Conservation (phyloP, 495 filamentous ascomycete genomes). For the Xylaria bambusicola region DNA sequence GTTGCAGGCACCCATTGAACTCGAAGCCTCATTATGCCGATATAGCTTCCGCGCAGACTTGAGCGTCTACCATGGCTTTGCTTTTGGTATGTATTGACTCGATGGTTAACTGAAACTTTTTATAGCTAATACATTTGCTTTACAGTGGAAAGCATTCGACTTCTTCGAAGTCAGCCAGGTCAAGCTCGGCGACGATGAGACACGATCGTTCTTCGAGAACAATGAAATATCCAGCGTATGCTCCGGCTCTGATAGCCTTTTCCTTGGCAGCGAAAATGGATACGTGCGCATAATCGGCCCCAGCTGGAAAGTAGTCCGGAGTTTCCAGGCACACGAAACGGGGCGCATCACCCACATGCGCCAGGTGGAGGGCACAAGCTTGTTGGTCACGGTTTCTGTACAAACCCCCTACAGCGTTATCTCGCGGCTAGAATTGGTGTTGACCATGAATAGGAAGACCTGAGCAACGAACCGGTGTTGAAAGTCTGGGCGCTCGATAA, state of each 20-base stretch:
- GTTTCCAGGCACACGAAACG: constrained; percentile 80
- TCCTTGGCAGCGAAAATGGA: constrained; percentile 83
- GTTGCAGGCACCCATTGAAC: constrained; percentile 9
- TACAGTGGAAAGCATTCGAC: constrained; percentile 98
- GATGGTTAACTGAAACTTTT: not conserved
- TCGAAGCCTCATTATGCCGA: constrained; percentile 13
- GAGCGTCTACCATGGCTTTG: constrained; percentile 32
- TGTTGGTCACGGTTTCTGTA: constrained; percentile 80
- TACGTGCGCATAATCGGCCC: constrained; percentile 82
- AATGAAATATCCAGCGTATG: constrained; percentile 62
- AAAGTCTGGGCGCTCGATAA: constrained; percentile 98
- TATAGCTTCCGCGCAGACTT: constrained; percentile 23
- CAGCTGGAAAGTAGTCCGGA: constrained; percentile 81
- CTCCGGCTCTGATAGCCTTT: constrained; percentile 87
- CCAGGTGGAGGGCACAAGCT: constrained; percentile 83
- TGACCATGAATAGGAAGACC: constrained; percentile 61
- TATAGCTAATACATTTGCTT: constrained; percentile 8
- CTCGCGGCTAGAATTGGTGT: not conserved
- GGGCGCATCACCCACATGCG: constrained; percentile 89
- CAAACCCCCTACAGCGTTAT: not conserved
- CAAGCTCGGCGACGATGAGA: constrained; percentile 71
- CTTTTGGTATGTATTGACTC: constrained; percentile 27
- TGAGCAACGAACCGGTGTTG: constrained; percentile 80
- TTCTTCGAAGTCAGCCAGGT: constrained; percentile 95
- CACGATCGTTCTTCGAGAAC: constrained; percentile 48